Conservation (phyloP, 1,284 basidiomycete genomes). For the Fomitiporia mediterranea region DNA sequence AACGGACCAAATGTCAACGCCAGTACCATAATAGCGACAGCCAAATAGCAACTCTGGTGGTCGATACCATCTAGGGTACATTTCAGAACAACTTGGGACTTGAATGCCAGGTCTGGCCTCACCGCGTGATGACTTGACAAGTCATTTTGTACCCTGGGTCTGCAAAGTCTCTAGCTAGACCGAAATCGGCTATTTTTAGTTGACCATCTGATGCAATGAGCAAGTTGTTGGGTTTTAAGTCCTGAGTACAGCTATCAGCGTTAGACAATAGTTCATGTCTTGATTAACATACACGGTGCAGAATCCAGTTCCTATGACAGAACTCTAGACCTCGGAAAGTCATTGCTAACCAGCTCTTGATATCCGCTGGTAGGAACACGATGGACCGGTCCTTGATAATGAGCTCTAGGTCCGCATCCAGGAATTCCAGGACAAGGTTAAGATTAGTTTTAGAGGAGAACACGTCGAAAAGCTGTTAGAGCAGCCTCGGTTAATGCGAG, state of each 20-base stretch:
- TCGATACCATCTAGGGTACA: constrained; percentile 81
- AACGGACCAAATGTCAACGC: constrained; percentile 92
- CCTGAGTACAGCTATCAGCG: constrained; percentile 45
- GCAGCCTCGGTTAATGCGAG: neutral
- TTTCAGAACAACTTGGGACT: neutral
- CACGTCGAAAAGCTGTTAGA: constrained; percentile 82
- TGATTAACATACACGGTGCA: constrained; percentile 89
- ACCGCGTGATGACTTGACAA: constrained; percentile 90
- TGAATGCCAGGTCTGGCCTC: constrained; percentile 21
- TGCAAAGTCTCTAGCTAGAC: constrained; percentile 93
- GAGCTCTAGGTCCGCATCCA: constrained; percentile 96
- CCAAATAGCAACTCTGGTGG: constrained; percentile 92
- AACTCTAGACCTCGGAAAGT: constrained; percentile 94
- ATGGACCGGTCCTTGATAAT: constrained; percentile 92
- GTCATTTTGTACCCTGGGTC: constrained; percentile 97
- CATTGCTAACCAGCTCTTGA: constrained; percentile 99
- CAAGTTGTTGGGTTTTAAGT: constrained; percentile 98
- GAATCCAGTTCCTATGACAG: constrained; percentile 90
- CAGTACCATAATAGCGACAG: constrained; percentile 80
- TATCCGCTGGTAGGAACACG: constrained; percentile 92
- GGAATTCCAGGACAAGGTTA: constrained; percentile 95
- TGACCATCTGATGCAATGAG: constrained; percentile 88
- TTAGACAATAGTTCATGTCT: no score
- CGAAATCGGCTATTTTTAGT: constrained; percentile 98
- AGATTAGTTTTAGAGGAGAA: constrained; percentile 96